Evolutionary conservation across 345 rosid genomes (phyloP).

Genomic region (Capsella bursapastoris): DNA sequence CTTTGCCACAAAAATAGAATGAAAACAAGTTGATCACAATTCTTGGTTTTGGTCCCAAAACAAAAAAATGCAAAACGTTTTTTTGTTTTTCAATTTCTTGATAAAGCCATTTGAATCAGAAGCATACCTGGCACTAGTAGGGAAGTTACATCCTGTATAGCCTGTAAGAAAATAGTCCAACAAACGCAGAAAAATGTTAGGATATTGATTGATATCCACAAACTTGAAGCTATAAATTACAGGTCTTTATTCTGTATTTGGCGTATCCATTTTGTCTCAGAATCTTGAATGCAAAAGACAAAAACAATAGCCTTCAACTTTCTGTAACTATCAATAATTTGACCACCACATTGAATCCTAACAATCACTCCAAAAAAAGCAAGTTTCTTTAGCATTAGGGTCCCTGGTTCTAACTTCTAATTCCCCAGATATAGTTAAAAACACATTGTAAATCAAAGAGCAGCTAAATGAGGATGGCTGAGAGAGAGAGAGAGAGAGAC

Average conservation of each 20-base stretch:
- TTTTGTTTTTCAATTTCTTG: conserved; percentile 18
- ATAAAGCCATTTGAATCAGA: conserved; percentile 34
- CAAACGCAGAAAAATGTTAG: conserved; percentile 26
- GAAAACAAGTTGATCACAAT: conserved; percentile 17
- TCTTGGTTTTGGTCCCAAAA: conserved; percentile 29
- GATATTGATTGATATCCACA: neutral
- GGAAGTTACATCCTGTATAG: conserved; percentile 46
- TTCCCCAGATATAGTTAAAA: conserved; percentile 4
- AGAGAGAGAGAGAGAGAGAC: conserved; percentile 26
- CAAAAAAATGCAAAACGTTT: conserved; percentile 35
- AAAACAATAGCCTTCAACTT: conserved; percentile 27
- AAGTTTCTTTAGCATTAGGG: neutral
- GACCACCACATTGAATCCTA: conserved; percentile 18
- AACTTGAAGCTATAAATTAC: neutral
- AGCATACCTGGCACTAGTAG: conserved; percentile 49
- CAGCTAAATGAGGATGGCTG: neutral
- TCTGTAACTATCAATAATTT: conserved; percentile 22
- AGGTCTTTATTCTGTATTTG: conserved; percentile 23
- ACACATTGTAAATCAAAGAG: conserved; percentile 11
- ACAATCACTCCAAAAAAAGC: neutral
- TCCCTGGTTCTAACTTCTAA: too few relatives aligned
- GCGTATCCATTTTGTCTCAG: conserved; percentile 24
- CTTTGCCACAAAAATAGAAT: conserved; percentile 33
- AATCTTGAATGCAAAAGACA: conserved; percentile 21
- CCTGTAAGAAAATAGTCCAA: conserved; percentile 35